phyloP scores from a whole-genome alignment of 768 basidiomycete species.

The Tubosaeta sp. region DNA sequence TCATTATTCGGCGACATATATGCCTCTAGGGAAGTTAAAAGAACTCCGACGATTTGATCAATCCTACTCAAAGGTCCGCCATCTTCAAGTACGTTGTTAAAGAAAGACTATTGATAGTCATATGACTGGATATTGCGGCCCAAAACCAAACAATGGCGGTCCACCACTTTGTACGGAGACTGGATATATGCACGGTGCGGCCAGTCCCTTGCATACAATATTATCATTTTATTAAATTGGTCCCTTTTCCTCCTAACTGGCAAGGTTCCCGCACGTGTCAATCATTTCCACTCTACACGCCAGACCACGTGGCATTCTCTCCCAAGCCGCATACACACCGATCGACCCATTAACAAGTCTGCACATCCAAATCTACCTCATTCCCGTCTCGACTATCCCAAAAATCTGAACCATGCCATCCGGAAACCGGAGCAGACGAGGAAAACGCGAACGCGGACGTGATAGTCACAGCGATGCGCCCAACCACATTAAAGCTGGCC shows the following conservation, averaged over 20 bases:
- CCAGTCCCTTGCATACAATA: background rate
- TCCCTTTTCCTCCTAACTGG: background rate
- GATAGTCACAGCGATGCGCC: conserved; percentile 2
- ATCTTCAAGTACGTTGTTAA: background rate
- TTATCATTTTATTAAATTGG: background rate
- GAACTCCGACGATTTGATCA: too few species aligned
- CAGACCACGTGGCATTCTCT: background rate
- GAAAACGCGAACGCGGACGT: conserved; percentile 18
- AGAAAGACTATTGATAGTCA: background rate
- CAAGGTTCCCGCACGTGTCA: background rate
- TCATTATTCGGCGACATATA: too few species aligned
- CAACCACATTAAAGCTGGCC: conserved; percentile 2
- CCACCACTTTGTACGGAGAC: background rate
- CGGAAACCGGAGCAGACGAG: conserved; percentile 10
- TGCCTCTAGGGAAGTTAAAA: too few species aligned
- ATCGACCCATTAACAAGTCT: background rate
- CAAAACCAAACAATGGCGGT: background rate
- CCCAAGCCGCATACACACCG: background rate
- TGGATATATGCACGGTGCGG: background rate
- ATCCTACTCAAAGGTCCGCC: too few species aligned
- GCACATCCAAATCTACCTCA: background rate
- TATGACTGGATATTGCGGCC: background rate
- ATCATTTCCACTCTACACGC: background rate
- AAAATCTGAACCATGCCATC: background rate
- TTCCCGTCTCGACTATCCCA: background rate